These are phyloP conservation scores for Metarhizium anisopliae DNA, from an alignment of 2,329 filamentous ascomycete genomes.

Conservation along the genomic window DNA sequence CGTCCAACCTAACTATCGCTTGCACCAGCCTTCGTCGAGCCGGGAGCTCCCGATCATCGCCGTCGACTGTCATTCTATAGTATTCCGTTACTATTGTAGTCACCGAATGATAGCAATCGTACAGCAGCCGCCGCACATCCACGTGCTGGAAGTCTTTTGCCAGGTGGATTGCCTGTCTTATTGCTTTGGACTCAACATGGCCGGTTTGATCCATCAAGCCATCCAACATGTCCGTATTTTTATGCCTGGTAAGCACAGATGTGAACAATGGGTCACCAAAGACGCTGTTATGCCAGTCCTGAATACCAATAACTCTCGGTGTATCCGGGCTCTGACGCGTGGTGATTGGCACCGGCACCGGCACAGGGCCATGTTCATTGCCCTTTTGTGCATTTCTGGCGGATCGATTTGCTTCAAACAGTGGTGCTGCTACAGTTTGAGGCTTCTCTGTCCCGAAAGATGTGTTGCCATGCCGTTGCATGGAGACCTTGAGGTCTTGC, in stretches of 20 bases:
- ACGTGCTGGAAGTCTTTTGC: slow-evolving; percentile 15
- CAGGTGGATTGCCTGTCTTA: neutral
- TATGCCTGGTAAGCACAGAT: slow-evolving; percentile 35
- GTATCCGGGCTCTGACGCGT: neutral
- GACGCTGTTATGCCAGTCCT: slow-evolving; percentile 48
- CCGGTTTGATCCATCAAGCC: slow-evolving; percentile 29
- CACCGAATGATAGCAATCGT: slow-evolving; percentile 48
- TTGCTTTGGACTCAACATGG: neutral
- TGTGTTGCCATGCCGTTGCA: neutral
- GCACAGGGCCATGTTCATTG: neutral
- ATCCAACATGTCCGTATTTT: slow-evolving; percentile 34
- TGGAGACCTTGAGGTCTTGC: neutral
- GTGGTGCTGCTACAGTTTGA: neutral
- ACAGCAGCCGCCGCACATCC: slow-evolving; percentile 41
- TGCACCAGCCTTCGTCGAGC: slow-evolving; percentile 41
- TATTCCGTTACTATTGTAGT: slow-evolving; percentile 45
- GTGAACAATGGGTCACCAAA: slow-evolving; percentile 53
- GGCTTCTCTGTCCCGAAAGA: neutral
- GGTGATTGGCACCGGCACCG: neutral
- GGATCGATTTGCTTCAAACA: neutral
- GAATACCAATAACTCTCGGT: slow-evolving; percentile 20
- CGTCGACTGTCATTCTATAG: slow-evolving; percentile 40
- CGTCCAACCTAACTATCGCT: slow-evolving; percentile 36
- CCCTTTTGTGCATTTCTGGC: neutral
- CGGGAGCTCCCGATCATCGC: slow-evolving; percentile 40